These are phyloP conservation scores for Huntiella decipiens DNA, from an alignment of 2,329 filamentous ascomycete species.

Conservation along the genomic window DNA sequence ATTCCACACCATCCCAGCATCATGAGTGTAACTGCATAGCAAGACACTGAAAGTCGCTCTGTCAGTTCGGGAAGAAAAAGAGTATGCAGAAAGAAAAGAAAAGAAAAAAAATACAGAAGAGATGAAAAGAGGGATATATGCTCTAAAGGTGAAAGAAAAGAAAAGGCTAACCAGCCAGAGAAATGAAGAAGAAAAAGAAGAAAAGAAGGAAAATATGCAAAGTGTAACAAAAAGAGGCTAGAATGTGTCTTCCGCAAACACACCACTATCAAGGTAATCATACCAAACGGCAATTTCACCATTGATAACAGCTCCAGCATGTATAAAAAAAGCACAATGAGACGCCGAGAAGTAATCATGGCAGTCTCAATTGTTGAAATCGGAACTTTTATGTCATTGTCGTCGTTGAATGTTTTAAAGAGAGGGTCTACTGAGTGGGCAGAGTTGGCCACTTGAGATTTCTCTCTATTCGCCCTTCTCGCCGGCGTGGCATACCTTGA, in stretches of 20 bases:
- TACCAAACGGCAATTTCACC: too few relatives aligned
- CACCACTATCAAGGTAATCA: too few relatives aligned
- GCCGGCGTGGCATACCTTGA: constrained; percentile 89
- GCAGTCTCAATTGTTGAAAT: background rate
- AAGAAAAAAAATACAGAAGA: constrained; percentile 5
- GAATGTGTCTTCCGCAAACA: background rate
- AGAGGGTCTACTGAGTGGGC: background rate
- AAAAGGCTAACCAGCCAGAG: background rate
- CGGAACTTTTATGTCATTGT: constrained; percentile 3
- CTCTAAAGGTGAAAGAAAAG: background rate
- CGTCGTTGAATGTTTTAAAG: background rate
- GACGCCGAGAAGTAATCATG: too few relatives aligned
- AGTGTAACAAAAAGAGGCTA: background rate
- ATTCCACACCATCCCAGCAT: constrained; percentile 10
- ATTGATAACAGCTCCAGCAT: too few relatives aligned
- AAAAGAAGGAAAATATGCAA: background rate
- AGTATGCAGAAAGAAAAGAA: constrained; percentile 12
- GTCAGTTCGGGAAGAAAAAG: constrained; percentile 14
- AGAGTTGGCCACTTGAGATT: background rate
- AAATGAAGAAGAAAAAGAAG: constrained; percentile 1
- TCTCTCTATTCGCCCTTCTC: constrained; percentile 56
- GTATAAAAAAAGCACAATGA: too few relatives aligned
- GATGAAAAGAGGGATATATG: background rate
- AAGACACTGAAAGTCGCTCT: too few relatives aligned
- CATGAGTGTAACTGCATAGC: constrained; percentile 8